Percentiles rank a stretch among this genome's conserved stretches.
phyloP scores from a whole-genome alignment of 192 early-diverging fungal genomes.

The Coemansia sp. region DNA sequence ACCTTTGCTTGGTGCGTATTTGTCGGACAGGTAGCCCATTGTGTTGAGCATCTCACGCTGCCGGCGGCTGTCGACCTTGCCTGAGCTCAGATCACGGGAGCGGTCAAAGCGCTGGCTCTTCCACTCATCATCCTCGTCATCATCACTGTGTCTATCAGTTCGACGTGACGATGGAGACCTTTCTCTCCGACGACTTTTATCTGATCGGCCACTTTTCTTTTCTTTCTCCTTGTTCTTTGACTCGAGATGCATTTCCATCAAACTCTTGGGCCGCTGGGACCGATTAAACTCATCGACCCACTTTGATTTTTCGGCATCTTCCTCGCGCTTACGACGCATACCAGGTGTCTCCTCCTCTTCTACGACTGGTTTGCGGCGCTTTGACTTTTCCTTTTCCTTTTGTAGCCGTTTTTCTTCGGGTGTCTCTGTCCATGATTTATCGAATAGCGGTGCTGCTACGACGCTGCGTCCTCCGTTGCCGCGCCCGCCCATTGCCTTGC shows the following conservation, averaged over 20 bases:
- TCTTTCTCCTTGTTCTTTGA: conserved; percentile 11
- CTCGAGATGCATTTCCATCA: conserved; percentile 49
- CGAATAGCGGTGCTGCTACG: conserved; percentile 27
- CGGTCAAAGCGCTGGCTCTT: conserved; percentile 31
- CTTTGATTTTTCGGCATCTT: conserved; percentile 25
- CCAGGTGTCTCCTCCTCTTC: conserved; percentile 34
- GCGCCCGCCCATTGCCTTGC: background rate
- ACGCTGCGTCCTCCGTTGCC: background rate
- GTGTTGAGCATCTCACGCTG: conserved; percentile 35
- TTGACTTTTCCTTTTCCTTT: conserved; percentile 16
- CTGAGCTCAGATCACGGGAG: conserved; percentile 24
- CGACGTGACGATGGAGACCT: background rate
- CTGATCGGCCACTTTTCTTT: background rate
- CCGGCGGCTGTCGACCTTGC: conserved; percentile 12
- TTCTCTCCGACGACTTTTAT: background rate
- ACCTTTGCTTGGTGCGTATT: conserved; percentile 37
- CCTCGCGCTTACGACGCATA: conserved; percentile 18
- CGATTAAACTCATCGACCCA: conserved; percentile 52
- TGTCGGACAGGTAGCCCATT: conserved; percentile 31
- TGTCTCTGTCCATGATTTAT: conserved; percentile 48
- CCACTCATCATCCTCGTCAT: conserved; percentile 29
- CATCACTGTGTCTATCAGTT: background rate
- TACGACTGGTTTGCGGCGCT: background rate
- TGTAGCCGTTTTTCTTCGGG: conserved; percentile 24
- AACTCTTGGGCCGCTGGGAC: conserved; percentile 38